Evolutionary conservation across 2,329 filamentous ascomycete genomes (phyloP).

Genomic region (Sporothrix pallida): DNA sequence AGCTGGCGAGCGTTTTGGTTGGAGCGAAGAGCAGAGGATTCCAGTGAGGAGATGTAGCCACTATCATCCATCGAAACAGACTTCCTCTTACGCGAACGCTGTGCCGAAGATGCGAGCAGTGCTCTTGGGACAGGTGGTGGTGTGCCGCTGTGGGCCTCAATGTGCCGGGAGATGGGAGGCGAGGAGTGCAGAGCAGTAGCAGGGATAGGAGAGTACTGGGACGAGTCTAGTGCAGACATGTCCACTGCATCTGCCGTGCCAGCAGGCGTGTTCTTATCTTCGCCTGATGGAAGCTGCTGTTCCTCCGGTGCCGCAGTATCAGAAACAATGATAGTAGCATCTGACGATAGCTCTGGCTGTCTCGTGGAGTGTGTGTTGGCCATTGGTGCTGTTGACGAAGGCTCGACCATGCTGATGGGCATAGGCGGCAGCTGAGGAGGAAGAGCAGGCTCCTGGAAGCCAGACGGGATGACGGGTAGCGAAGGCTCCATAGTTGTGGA

Average conservation of each 20-base stretch:
- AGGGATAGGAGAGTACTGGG: constrained; percentile 72
- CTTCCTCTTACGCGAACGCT: constrained; percentile 75
- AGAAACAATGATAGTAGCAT: constrained; percentile 76
- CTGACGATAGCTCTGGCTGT: constrained; percentile 69
- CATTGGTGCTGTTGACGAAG: constrained; percentile 21
- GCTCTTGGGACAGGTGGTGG: constrained; percentile 72
- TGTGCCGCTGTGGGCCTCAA: constrained; percentile 69
- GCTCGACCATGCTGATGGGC: constrained; percentile 40
- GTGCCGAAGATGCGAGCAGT: constrained; percentile 56
- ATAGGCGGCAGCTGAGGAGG: constrained; percentile 52
- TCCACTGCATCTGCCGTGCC: background rate
- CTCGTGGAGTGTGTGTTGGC: constrained; percentile 37
- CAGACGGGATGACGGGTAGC: constrained; percentile 45
- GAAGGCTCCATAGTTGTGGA: constrained; percentile 59
- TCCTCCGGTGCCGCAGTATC: constrained; percentile 51
- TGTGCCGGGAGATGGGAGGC: constrained; percentile 74
- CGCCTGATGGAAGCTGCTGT: constrained; percentile 18
- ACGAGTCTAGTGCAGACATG: constrained; percentile 50
- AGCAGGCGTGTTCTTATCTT: constrained; percentile 24
- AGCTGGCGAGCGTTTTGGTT: constrained; percentile 68
- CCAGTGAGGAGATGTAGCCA: constrained; percentile 94
- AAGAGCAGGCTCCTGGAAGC: constrained; percentile 55
- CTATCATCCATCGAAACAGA: constrained; percentile 85
- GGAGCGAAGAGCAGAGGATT: constrained; percentile 83
- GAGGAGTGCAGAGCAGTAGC: constrained; percentile 81